These are phyloP conservation scores for Ogataea parapolymorpha DNA, from an alignment of 805 yeast genomes.

Conservation along the genomic window DNA sequence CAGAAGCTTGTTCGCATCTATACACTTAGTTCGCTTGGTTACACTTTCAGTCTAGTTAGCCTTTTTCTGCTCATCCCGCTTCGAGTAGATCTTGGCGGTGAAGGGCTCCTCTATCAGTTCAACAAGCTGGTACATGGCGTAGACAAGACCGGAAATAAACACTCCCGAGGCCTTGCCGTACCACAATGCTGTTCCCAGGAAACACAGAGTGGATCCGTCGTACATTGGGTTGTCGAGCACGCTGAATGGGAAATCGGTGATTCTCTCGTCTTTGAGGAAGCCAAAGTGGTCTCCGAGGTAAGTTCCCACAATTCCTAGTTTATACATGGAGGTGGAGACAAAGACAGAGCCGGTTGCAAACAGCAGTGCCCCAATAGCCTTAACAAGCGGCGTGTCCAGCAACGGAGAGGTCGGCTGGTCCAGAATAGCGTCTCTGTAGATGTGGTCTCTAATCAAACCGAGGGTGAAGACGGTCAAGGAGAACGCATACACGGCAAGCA, in stretches of 20 bases:
- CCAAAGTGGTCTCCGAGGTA: slow-evolving; percentile 97
- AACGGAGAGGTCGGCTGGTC: slow-evolving; percentile 66
- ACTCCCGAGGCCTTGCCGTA: slow-evolving; percentile 90
- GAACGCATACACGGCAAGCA: slow-evolving; percentile 77
- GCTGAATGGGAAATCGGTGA: slow-evolving; percentile 90
- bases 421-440: slow-evolving; percentile 66
- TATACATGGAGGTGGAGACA: slow-evolving; percentile 84
- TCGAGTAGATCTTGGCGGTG: slow-evolving; percentile 87
- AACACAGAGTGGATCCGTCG: slow-evolving; percentile 84
- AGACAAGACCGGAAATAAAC: slow-evolving; percentile 66
- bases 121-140: slow-evolving; percentile 79
- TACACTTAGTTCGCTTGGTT: neutral
- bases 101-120: slow-evolving; percentile 92
- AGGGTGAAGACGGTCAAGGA: slow-evolving; percentile 81
- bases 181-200: slow-evolving; percentile 86
- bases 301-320: slow-evolving; percentile 92
- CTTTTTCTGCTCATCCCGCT: slow-evolving; percentile 42
- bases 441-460: slow-evolving; percentile 78
- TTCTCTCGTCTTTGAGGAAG: slow-evolving; percentile 85
- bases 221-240: slow-evolving; percentile 95
- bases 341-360: slow-evolving; percentile 75
- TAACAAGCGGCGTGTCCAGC: slow-evolving; percentile 38
- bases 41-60: neutral
- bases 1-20: neutral
- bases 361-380: slow-evolving; percentile 45